A percentile compares a stretch with the other conserved stretches of the same genome.
These are phyloP conservation scores for Fusarium abutilonis DNA, from an alignment of 2,329 filamentous ascomycete species.

Conservation along the genomic window DNA sequence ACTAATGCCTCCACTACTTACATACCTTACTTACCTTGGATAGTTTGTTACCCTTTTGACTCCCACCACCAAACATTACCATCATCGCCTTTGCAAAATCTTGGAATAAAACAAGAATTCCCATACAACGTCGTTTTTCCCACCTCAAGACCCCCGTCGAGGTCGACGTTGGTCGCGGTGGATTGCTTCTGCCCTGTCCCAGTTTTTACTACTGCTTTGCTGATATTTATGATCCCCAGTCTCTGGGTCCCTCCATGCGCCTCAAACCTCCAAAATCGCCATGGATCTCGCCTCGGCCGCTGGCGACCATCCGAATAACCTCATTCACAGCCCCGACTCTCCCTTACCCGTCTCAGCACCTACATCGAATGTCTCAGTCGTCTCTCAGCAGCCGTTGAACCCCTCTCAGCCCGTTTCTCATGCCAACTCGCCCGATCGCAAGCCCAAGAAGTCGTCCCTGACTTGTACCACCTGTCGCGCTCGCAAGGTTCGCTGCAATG, in stretches of 20 bases:
- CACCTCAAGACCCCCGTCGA: conserved; percentile 30
- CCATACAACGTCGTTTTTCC: conserved; percentile 13
- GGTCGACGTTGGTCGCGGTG: conserved; percentile 31
- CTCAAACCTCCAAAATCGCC: conserved; percentile 37
- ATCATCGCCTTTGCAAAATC: conserved; percentile 25
- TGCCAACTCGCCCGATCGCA: conserved; percentile 48
- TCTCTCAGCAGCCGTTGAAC: conserved; percentile 26
- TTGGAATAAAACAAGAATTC: conserved; percentile 17
- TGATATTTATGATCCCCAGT: conserved; percentile 32
- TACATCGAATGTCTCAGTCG: conserved; percentile 17
- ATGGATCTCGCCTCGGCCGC: conserved; percentile 46
- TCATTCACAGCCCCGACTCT: conserved; percentile 40
- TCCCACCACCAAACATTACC: conserved; percentile 25
- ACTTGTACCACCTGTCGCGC: conserved; percentile 66
- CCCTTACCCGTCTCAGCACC: conserved; percentile 34
- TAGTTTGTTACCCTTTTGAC: conserved; percentile 18
- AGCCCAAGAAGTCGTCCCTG: conserved; percentile 55
- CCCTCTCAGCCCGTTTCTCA: conserved; percentile 40
- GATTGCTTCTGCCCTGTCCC: conserved; percentile 24
- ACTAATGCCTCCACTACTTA: conserved; percentile 20
- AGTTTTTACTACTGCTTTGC: conserved; percentile 18
- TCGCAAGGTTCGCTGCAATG: conserved; percentile 68
- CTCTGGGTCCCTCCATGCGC: conserved; percentile 41
- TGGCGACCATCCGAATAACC: conserved; percentile 46
- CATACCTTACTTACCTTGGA: too few relatives aligned